Percentiles rank a stretch among this genome's conserved stretches.
Evolutionary conservation across 2,329 filamentous ascomycete genomes (phyloP).

Genomic region (Stagonosporopsis cucurbitacearum): DNA sequence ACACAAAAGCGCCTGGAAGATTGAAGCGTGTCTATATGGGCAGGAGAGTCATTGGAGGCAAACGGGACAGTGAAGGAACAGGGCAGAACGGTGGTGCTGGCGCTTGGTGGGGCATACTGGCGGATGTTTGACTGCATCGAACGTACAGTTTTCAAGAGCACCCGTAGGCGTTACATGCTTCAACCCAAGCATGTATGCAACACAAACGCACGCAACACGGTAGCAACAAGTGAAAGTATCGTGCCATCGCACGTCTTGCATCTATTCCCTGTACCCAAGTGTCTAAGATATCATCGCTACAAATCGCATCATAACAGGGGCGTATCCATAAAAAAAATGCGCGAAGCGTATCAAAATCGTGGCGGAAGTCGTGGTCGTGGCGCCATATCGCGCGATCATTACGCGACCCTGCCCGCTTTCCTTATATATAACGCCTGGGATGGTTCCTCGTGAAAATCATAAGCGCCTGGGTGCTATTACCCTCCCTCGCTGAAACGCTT

Average conservation of each 20-base stretch:
- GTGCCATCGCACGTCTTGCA: constrained; percentile 13
- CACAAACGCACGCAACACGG: not conserved
- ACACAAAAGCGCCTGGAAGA: no score
- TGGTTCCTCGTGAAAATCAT: not conserved
- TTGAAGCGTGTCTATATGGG: no score
- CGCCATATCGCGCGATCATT: constrained; percentile 21
- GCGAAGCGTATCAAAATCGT: constrained; percentile 15
- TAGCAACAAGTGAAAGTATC: not conserved
- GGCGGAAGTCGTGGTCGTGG: constrained; percentile 17
- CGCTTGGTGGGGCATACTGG: not conserved
- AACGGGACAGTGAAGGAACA: no score
- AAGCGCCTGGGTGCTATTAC: not conserved
- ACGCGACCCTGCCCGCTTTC: constrained; percentile 9
- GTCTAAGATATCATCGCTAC: constrained; percentile 21
- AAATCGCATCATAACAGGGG: constrained; percentile 15
- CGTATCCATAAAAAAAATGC: not conserved
- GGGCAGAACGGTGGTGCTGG: no score
- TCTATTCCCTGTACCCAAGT: constrained; percentile 14
- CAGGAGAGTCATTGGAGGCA: no score
- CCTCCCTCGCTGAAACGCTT: constrained; percentile 10
- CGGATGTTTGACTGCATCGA: no score
- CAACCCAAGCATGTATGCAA: not conserved
- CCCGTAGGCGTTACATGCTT: not conserved
- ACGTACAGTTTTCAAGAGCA: no score
- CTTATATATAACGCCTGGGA: constrained; percentile 16